Evolutionary conservation across 2,329 filamentous ascomycete species (phyloP), one percentile per base, ranked within the genome.

Genomic region (Alternaria ethzedia): DNA sequence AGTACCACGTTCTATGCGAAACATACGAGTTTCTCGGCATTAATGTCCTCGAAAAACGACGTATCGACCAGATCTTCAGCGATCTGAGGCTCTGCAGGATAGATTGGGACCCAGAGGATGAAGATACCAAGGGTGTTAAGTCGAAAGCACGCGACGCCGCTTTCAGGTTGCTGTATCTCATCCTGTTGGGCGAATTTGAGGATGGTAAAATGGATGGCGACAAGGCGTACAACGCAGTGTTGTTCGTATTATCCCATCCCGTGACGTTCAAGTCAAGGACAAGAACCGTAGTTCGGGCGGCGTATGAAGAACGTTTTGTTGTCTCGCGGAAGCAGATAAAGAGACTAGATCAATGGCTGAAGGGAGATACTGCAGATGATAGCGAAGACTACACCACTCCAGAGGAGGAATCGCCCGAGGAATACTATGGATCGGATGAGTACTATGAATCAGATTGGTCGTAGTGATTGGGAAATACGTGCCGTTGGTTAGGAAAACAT

Each of bases 11-110:
- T 63, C 71, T 74, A 41, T 75, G 57, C 47, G 56, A 71, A 11
- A 74, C 71, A 28, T 75, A 75, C 51, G 44, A 74, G 25, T 74
- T 73, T 59, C 72, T 75, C 54, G 20, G 57, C 49, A 44, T 75
- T 54, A 59, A 74, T 57, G 50, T 70, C 63, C 67, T 75, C 54
- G 57, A 59, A 43, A 57, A 73, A 61, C 36, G n/a, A 41, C 15
- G 36, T 17, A 41, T 41, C n/a, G 15, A 41, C 15, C 36, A 41
- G 36, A 61, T 74, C 23, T 54, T 72, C 54, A 49, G 12, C 26
- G 61, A 71, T 58, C 56, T 75, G 23, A 41, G 36, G 36, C 15
- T 41, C 36, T 41, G 36, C 36, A 75, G 71, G 64, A 55, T 60
- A 23, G 59, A 65, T 26, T 30, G 68, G 68, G 62, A 67, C 59